These are phyloP conservation scores for Isochrysis galbana DNA, from an alignment of 78 protist species.

Conservation along the genomic window DNA sequence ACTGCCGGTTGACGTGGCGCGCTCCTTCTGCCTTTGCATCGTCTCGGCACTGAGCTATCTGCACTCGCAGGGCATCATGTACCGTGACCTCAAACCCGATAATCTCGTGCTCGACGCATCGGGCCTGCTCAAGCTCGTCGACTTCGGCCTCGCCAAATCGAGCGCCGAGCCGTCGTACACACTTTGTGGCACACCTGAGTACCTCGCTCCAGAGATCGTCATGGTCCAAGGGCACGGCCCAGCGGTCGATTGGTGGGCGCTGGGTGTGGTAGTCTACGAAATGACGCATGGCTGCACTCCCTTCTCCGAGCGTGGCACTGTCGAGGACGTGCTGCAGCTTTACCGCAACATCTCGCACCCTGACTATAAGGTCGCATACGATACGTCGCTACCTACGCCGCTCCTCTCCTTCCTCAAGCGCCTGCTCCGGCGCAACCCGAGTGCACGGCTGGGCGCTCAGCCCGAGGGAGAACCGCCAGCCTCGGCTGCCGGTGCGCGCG, in stretches of 20 bases:
- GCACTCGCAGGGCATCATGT: conserved; percentile 28
- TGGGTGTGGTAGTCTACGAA: conserved; percentile 37
- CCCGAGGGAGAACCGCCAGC: too few species aligned
- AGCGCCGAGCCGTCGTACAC: neutral
- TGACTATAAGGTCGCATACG: neutral
- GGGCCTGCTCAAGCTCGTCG: neutral
- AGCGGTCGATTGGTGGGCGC: conserved; percentile 46
- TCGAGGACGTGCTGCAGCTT: neutral
- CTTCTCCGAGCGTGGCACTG: neutral
- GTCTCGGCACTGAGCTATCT: conserved; percentile 8
- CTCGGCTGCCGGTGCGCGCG: neutral
- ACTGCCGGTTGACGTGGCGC: neutral
- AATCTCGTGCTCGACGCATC: neutral
- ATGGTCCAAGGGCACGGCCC: neutral
- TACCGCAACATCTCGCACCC: neutral
- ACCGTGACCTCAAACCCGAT: conserved; percentile 43
- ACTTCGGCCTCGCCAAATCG: neutral
- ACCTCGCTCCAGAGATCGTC: conserved; percentile 56
- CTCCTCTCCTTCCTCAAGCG: neutral
- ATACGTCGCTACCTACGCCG: neutral
- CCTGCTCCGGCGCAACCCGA: neutral
- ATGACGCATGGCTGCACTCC: neutral
- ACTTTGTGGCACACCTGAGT: conserved; percentile 35
- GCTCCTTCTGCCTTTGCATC: neutral
- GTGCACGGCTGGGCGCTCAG: neutral